Evolutionary conservation across 805 yeast species (phyloP).

Genomic region (Torulaspora maleeae): DNA sequence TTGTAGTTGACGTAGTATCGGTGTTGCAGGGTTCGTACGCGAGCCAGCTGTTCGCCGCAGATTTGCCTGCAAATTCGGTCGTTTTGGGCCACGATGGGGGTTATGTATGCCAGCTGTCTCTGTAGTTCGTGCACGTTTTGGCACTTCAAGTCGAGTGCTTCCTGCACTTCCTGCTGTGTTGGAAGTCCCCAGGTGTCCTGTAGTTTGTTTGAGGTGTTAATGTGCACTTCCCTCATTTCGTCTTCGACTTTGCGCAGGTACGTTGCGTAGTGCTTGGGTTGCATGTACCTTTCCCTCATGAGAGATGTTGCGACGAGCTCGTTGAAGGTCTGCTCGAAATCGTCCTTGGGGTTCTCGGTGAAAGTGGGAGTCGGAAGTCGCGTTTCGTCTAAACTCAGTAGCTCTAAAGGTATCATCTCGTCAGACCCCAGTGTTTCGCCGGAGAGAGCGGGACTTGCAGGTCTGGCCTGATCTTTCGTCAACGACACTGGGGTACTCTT

Average conservation of each 20-base stretch:
- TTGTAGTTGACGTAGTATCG: slow-evolving; percentile 19
- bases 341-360: slow-evolving; percentile 15
- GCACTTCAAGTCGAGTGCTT: slow-evolving; percentile 7
- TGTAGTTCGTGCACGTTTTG: slow-evolving; percentile 6
- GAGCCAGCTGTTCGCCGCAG: slow-evolving; percentile 18
- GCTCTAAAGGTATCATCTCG: slow-evolving; percentile 1
- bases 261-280: slow-evolving; percentile 1
- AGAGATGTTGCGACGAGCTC: slow-evolving; percentile 17
- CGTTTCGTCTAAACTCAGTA: slow-evolving; percentile 6
- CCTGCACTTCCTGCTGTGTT: slow-evolving; percentile 3
- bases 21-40: slow-evolving; percentile 16
- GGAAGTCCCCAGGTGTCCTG: neutral
- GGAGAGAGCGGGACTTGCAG: neutral
- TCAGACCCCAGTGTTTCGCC: neutral
- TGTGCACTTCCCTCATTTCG: slow-evolving; percentile 3
- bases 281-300: slow-evolving; percentile 8
- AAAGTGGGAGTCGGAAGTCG: slow-evolving; percentile 18
- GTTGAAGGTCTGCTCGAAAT: slow-evolving; percentile 23
- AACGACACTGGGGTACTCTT: neutral
- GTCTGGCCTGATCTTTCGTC: neutral
- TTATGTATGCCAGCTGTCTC: slow-evolving; percentile 10
- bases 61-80: slow-evolving; percentile 7
- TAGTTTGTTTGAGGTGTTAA: neutral
- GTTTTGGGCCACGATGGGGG: slow-evolving; percentile 19
- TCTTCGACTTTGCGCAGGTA: slow-evolving; percentile 8